Conservation (phyloP, 2,329 filamentous ascomycete species). For the Sarocladium strictum region DNA sequence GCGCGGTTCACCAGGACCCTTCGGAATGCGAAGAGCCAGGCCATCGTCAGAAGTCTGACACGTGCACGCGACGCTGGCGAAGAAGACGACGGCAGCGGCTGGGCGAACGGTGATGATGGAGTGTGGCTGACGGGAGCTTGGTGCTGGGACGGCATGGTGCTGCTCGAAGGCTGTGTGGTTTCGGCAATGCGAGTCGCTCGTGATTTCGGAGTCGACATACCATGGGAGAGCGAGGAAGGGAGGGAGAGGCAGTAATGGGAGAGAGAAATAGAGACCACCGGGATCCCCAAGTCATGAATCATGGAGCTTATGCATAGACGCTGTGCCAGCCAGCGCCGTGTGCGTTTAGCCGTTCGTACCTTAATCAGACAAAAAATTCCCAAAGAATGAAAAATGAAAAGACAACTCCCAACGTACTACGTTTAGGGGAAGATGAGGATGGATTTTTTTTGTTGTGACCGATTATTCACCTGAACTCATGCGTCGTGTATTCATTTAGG, state of each 20-base stretch:
- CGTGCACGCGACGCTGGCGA: slow-evolving; percentile 9
- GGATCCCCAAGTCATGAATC: neutral
- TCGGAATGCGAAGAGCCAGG: slow-evolving; percentile 40
- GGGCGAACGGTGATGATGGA: slow-evolving; percentile 47
- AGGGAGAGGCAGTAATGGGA: neutral
- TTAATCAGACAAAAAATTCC: too few species aligned
- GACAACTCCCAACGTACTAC: too few species aligned
- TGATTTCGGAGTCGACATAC: slow-evolving; percentile 42
- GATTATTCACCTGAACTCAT: too few species aligned
- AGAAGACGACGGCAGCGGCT: slow-evolving; percentile 18
- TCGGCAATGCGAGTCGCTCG: slow-evolving; percentile 51
- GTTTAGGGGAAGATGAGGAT: too few species aligned
- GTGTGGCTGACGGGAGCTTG: slow-evolving; percentile 53
- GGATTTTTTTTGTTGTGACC: too few species aligned
- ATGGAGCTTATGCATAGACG: too few species aligned
- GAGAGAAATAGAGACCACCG: neutral
- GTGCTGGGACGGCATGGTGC: slow-evolving; percentile 61
- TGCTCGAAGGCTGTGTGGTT: slow-evolving; percentile 54
- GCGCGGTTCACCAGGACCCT: slow-evolving; percentile 47
- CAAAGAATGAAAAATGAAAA: too few species aligned
- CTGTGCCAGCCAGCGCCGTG: too few species aligned
- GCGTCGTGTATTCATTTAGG: too few species aligned
- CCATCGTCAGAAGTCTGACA: slow-evolving; percentile 41
- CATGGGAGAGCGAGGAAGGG: slow-evolving; percentile 22
- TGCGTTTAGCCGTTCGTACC: too few species aligned